Evolutionary conservation across 2,329 filamentous ascomycete genomes (phyloP).

Genomic region (Pyrenophora seminiperda): DNA sequence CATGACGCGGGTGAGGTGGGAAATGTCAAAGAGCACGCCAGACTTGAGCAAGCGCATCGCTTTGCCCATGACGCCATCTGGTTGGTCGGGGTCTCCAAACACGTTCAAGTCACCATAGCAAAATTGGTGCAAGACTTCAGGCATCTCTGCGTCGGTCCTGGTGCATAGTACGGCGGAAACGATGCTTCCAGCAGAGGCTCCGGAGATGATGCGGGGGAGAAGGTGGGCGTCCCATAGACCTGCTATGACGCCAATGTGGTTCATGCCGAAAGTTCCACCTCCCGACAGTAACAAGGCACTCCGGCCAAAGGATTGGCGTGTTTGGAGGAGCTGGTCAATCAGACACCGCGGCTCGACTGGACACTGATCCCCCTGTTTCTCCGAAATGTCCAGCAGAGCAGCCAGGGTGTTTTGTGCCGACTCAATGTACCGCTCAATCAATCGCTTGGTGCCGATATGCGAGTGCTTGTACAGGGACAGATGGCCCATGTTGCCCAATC

Average conservation of each 20-base stretch:
- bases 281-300: slow-evolving; percentile 83
- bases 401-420: slow-evolving; percentile 77
- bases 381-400: slow-evolving; percentile 68
- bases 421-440: slow-evolving; percentile 87
- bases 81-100: slow-evolving; percentile 68
- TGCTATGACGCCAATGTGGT: slow-evolving; percentile 86
- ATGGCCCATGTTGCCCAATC: slow-evolving; percentile 85
- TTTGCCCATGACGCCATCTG: slow-evolving; percentile 70
- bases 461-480: slow-evolving; percentile 81
- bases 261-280: slow-evolving; percentile 89
- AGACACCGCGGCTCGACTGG: slow-evolving; percentile 64
- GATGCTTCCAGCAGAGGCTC: slow-evolving; percentile 85
- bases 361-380: slow-evolving; percentile 53
- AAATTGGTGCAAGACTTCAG: slow-evolving; percentile 69
- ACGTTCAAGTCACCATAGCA: slow-evolving; percentile 81
- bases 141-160: slow-evolving; percentile 77
- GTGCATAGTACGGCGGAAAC: slow-evolving; percentile 81
- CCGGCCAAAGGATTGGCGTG: slow-evolving; percentile 81
- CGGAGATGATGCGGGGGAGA: slow-evolving; percentile 84
- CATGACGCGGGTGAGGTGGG: slow-evolving; percentile 82
- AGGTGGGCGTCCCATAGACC: slow-evolving; percentile 74
- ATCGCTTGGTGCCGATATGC: slow-evolving; percentile 80
- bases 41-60: slow-evolving; percentile 76
- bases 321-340: slow-evolving; percentile 71
- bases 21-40: slow-evolving; percentile 83